Percentiles rank a stretch among this genome's conserved stretches.
phyloP scores from a whole-genome alignment of 2,329 filamentous ascomycete genomes.

The Beauveria sp. region DNA sequence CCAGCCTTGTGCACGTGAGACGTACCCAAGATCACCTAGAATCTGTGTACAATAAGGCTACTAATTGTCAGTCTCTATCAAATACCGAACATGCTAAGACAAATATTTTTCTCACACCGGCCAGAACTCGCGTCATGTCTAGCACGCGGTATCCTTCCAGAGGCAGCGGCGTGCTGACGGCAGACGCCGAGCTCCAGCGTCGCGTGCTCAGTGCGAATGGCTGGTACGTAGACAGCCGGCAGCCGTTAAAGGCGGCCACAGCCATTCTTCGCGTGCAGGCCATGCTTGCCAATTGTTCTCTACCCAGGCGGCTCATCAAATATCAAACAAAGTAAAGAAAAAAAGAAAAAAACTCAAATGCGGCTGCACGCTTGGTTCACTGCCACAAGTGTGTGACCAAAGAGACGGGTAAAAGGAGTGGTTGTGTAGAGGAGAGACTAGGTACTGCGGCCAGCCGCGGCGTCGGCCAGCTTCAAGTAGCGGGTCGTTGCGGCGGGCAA shows the following conservation, averaged over 20 bases:
- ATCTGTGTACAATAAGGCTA: conserved; percentile 98
- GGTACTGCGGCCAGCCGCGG: neutral
- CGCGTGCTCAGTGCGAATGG: neutral
- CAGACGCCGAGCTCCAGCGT: conserved; percentile 8
- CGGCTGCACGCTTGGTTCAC: neutral
- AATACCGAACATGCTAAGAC: neutral
- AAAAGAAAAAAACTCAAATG: neutral
- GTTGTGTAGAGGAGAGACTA: neutral
- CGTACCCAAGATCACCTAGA: conserved; percentile 87
- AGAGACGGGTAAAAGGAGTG: neutral
- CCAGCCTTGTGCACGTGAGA: neutral
- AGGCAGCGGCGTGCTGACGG: conserved; percentile 39
- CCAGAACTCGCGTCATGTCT: conserved; percentile 93
- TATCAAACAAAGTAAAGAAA: neutral
- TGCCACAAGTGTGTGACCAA: neutral
- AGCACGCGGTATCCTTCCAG: conserved; percentile 81
- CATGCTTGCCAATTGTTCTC: neutral
- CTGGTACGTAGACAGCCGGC: neutral
- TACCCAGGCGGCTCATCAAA: neutral
- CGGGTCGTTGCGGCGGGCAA: conserved; percentile 1
- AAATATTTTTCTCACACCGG: conserved; percentile 57
- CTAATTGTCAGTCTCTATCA: neutral
- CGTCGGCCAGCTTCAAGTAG: neutral
- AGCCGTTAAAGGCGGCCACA: conserved; percentile 7
- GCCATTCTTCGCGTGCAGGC: neutral